Conservation (phyloP, 768 basidiomycete species). For the Gloeostereum incarnatum region DNA sequence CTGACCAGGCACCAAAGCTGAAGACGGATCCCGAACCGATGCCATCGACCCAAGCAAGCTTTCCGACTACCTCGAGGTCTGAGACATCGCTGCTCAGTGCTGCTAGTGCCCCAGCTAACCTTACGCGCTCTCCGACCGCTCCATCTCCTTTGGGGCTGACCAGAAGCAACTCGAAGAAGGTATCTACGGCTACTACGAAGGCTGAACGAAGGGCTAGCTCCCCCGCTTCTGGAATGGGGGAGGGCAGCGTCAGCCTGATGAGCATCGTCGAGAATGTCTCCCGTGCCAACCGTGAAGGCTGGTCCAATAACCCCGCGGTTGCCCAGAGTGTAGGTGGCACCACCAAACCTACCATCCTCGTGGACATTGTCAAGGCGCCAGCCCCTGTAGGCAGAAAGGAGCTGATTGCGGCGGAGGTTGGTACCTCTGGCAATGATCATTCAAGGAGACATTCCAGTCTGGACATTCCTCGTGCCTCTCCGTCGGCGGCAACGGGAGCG, state of each 20-base stretch:
- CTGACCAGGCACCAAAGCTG: conserved; percentile 9
- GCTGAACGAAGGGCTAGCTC: conserved; percentile 11
- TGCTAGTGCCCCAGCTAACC: conserved; percentile 16
- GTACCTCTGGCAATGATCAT: too few species aligned
- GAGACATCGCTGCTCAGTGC: conserved; percentile 18
- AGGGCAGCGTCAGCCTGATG: conserved; percentile 39
- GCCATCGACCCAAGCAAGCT: not conserved
- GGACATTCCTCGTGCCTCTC: too few species aligned
- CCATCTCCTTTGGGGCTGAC: not conserved
- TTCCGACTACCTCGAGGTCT: not conserved
- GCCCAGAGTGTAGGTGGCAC: conserved; percentile 13
- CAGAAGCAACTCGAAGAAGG: not conserved
- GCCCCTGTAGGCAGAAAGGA: conserved; percentile 23
- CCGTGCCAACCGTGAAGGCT: conserved; percentile 20
- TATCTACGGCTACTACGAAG: conserved; percentile 1
- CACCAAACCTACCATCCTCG: conserved; percentile 5
- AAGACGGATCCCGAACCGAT: conserved; percentile 7
- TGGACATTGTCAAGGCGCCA: conserved; percentile 34
- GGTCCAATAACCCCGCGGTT: conserved; percentile 1
- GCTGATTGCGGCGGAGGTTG: conserved; percentile 15
- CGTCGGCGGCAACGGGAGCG: too few species aligned
- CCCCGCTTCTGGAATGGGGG: conserved; percentile 6
- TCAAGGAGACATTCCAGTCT: too few species aligned
- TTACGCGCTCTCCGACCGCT: not conserved
- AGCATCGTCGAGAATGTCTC: conserved; percentile 60